Conservation (phyloP, 1,284 basidiomycete genomes). For the Trichosporon coremiiforme region DNA sequence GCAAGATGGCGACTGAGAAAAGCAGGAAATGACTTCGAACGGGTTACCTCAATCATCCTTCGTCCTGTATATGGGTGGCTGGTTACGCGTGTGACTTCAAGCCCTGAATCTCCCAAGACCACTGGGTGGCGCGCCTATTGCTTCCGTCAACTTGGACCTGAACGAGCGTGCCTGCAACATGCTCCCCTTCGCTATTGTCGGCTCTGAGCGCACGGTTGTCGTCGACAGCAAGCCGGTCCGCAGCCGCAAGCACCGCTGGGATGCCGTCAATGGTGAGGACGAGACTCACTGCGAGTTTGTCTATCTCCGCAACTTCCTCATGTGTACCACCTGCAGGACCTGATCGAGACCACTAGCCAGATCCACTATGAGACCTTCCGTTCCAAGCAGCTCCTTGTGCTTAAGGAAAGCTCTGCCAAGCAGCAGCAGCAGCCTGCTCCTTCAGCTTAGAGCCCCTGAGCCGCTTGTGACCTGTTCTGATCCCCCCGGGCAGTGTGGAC, state of each 20-base stretch:
- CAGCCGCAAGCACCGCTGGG: conserved; percentile 96
- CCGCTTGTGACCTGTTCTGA: conserved; percentile 10
- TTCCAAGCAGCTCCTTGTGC: conserved; percentile 75
- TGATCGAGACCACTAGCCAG: conserved; percentile 97
- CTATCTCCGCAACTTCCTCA: conserved; percentile 95
- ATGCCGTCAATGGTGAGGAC: conserved; percentile 96
- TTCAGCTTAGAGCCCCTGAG: neutral
- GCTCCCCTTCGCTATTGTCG: conserved; percentile 95
- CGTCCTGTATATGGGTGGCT: neutral
- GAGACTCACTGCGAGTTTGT: conserved; percentile 97
- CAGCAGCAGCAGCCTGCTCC: conserved; percentile 35
- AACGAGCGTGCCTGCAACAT: conserved; percentile 91
- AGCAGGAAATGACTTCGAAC: neutral
- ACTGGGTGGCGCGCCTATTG: neutral
- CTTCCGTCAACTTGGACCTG: conserved; percentile 62
- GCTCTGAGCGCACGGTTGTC: conserved; percentile 89
- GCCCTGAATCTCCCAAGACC: neutral
- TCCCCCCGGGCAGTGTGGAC: conserved; percentile 15
- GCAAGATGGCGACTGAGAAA: neutral
- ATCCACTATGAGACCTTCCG: conserved; percentile 99
- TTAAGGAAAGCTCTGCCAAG: conserved; percentile 57
- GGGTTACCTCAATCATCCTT: conserved; percentile 11
- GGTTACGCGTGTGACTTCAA: conserved; percentile 8
- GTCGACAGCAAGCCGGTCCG: conserved; percentile 94
- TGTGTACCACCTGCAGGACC: conserved; percentile 89